These are phyloP conservation scores for Leptosphaerulina australis DNA, from an alignment of 2,329 filamentous ascomycete species.

Conservation along the genomic window DNA sequence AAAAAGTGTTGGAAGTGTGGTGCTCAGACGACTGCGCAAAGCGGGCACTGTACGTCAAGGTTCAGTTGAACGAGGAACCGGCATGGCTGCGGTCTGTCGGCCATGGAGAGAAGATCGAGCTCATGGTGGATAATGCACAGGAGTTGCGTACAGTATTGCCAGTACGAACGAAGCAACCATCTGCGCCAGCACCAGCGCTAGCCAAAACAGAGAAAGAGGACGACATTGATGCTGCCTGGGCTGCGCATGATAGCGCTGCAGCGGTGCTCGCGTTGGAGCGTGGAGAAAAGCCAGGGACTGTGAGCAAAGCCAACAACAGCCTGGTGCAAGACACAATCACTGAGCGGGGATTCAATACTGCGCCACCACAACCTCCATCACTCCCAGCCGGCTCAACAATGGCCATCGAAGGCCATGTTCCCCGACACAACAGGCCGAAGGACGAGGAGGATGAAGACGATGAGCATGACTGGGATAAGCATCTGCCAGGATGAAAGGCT, in stretches of 20 bases:
- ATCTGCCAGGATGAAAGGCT: constrained; percentile 36
- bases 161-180: constrained; percentile 33
- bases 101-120: constrained; percentile 45
- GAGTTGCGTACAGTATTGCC: constrained; percentile 38
- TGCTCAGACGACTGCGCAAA: constrained; percentile 80
- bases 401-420: constrained; percentile 49
- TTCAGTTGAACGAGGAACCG: constrained; percentile 84
- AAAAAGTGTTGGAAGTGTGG: constrained; percentile 80
- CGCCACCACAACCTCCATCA: constrained; percentile 36
- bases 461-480: constrained; percentile 46
- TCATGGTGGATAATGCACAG: constrained; percentile 47
- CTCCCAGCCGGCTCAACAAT: constrained; percentile 37
- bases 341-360: constrained; percentile 32
- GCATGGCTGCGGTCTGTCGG: constrained; percentile 77
- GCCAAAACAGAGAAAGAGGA: constrained; percentile 37
- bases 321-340: constrained; percentile 42
- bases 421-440: constrained; percentile 26
- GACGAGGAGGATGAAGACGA: constrained; percentile 32
- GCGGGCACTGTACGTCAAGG: constrained; percentile 81
- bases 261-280: constrained; percentile 53
- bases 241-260: constrained; percentile 42
- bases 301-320: constrained; percentile 40
- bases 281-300: constrained; percentile 48
- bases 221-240: constrained; percentile 42
- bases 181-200: constrained; percentile 7